Percentiles rank a stretch among this genome's conserved stretches.
Evolutionary conservation across 1,284 basidiomycete species (phyloP).

Genomic region (Volvariella surrecta): DNA sequence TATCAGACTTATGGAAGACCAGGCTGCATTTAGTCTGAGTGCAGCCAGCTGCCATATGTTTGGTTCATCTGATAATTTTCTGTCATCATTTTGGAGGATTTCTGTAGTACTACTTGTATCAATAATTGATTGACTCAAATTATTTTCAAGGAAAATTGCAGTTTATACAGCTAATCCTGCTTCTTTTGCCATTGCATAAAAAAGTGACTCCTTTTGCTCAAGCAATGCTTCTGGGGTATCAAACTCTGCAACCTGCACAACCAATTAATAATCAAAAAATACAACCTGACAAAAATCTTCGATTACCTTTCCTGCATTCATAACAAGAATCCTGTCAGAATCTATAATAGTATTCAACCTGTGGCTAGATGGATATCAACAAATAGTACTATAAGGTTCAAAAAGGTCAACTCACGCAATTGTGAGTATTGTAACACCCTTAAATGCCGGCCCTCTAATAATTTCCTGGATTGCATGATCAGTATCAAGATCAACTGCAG

Average conservation of each 20-base stretch:
- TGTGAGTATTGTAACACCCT: constrained; percentile 72
- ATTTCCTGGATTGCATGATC: constrained; percentile 81
- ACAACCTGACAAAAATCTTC: constrained; percentile 3
- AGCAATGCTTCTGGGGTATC: constrained; percentile 65
- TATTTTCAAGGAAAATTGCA: too few relatives aligned
- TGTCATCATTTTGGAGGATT: too few relatives aligned
- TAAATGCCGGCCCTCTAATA: constrained; percentile 64
- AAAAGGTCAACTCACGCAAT: constrained; percentile 56
- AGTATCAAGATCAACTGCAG: constrained; percentile 85
- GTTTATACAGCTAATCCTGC: constrained; percentile 44
- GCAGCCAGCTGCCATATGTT: too few relatives aligned
- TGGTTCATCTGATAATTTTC: too few relatives aligned
- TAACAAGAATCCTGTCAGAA: constrained; percentile 77
- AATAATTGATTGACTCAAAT: too few relatives aligned
- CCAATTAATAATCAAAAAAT: constrained; percentile 2
- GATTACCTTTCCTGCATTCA: constrained; percentile 64
- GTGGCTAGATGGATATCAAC: constrained; percentile 40
- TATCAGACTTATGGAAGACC: too few relatives aligned
- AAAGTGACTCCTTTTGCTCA: constrained; percentile 39
- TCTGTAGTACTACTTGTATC: too few relatives aligned
- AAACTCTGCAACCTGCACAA: constrained; percentile 53
- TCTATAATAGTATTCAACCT: constrained; percentile 89
- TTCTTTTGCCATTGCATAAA: constrained; percentile 48
- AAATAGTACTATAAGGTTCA: constrained; percentile 3
- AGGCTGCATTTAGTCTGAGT: too few relatives aligned